Evolutionary conservation across 257 asterid species (phyloP).

Genomic region (Scutellaria galericulata): DNA sequence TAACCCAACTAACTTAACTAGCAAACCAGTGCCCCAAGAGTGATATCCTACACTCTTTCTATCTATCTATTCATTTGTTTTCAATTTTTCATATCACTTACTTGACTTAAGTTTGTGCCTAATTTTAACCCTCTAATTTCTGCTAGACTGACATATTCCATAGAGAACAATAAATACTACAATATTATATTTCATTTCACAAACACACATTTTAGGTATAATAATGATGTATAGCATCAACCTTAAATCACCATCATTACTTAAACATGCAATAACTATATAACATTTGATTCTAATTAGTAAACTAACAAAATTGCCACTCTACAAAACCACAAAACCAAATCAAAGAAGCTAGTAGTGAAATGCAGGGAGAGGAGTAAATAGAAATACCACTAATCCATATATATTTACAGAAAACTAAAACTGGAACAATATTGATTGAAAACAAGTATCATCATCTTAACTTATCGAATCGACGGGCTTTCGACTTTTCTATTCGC

Average conservation of each 20-base stretch:
- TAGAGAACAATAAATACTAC: too few species aligned
- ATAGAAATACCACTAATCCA: neutral
- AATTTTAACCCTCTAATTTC: too few species aligned
- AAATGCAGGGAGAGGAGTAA: neutral
- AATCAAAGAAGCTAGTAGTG: neutral
- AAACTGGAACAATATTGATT: conserved; percentile 5
- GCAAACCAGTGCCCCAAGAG: too few species aligned
- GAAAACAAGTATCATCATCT: conserved; percentile 17
- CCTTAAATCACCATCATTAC: conserved; percentile 16
- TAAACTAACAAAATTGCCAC: conserved; percentile 38
- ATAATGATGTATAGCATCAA: too few species aligned
- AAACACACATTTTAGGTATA: too few species aligned
- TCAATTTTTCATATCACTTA: too few species aligned
- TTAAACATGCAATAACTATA: conserved; percentile 26
- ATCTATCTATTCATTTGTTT: too few species aligned
- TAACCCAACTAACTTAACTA: too few species aligned
- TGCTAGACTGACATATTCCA: too few species aligned
- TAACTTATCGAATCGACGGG: conserved; percentile 45
- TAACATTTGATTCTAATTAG: conserved; percentile 22
- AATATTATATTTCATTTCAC: too few species aligned
- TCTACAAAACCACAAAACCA: conserved; percentile 9
- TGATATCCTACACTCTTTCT: too few species aligned
- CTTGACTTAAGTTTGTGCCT: too few species aligned
- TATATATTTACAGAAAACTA: conserved; percentile 37
- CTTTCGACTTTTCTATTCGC: conserved; percentile 48